A percentile compares a stretch with the other conserved stretches of the same genome.
phyloP scores from a whole-genome alignment of 495 filamentous ascomycete genomes.

The Xylaria bambusicola region DNA sequence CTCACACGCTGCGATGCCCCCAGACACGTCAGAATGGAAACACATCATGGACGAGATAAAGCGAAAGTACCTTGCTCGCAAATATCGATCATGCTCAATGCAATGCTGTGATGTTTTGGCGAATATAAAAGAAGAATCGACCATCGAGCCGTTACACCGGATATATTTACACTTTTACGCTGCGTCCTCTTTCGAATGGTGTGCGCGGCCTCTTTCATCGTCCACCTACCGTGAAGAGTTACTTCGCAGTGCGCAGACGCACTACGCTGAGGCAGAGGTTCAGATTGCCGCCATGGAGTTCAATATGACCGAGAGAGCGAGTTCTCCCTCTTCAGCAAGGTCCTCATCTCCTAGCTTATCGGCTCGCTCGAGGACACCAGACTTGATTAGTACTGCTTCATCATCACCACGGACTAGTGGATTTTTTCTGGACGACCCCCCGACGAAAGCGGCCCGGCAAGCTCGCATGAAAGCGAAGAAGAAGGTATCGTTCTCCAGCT shows the following conservation, averaged over 20 bases:
- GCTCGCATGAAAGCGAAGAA: conserved; percentile 40
- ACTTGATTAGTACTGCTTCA: conserved; percentile 36
- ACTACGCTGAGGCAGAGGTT: conserved; percentile 48
- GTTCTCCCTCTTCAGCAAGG: conserved; percentile 39
- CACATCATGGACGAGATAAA: conserved; percentile 48
- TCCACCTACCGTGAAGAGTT: conserved; percentile 47
- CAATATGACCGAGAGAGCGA: conserved; percentile 33
- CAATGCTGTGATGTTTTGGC: conserved; percentile 50
- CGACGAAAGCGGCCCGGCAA: conserved; percentile 19
- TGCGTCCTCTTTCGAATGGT: conserved; percentile 54
- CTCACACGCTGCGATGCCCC: conserved; percentile 17
- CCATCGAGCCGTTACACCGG: conserved; percentile 49
- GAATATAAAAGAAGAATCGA: conserved; percentile 40
- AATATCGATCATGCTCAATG: conserved; percentile 49
- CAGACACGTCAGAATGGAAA: conserved; percentile 40
- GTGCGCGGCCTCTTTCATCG: conserved; percentile 47
- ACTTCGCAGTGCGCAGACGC: conserved; percentile 48
- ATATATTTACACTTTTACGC: conserved; percentile 59
- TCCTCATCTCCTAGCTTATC: conserved; percentile 46
- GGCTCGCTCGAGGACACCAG: conserved; percentile 45
- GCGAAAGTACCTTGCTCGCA: conserved; percentile 44
- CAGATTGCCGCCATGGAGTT: conserved; percentile 44
- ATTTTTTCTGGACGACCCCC: conserved; percentile 39
- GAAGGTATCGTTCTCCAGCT: conserved; percentile 55
- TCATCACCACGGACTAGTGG: conserved; percentile 48